Evolutionary conservation across 2,329 filamentous ascomycete genomes (phyloP).

Genomic region (Neonectria ditissima): DNA sequence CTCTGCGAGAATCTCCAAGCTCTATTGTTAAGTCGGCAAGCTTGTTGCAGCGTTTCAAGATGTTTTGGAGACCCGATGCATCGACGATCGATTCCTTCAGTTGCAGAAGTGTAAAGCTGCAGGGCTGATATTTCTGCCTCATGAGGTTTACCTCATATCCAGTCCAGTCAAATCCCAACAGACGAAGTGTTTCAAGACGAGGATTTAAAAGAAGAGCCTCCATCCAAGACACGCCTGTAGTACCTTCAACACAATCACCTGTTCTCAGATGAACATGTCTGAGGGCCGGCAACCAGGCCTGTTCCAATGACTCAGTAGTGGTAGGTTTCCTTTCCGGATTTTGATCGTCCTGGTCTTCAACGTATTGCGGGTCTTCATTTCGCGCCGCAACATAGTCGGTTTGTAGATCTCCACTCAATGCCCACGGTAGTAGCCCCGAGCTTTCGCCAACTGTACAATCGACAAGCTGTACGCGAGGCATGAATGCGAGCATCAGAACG

Average conservation of each 20-base stretch:
- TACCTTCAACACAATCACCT: rapidly evolving
- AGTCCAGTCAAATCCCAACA: slow-evolving; percentile 6
- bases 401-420: not conserved
- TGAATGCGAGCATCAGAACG: slow-evolving; percentile 11
- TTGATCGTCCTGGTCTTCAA: not conserved
- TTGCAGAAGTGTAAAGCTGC: not conserved
- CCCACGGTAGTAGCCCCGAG: not conserved
- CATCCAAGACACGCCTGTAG: not conserved
- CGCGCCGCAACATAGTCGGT: not conserved
- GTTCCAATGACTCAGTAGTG: not conserved
- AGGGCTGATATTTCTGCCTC: not conserved
- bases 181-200: slow-evolving; percentile 10
- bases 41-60: slow-evolving; percentile 17
- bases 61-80: rapidly evolving
- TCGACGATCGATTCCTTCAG: slow-evolving; percentile 10
- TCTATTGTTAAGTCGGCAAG: slow-evolving; percentile 5
- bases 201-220: slow-evolving; percentile 19
- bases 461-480: slow-evolving; percentile 5
- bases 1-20: not conserved
- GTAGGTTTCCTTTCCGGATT: not conserved
- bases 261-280: slow-evolving; percentile 15
- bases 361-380: not conserved
- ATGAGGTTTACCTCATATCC: not conserved
- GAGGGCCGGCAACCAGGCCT: not conserved
- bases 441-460: not conserved